Base-by-base conservation (phyloP, 768 basidiomycete genomes). In the Tulasnella sp. region DNA sequence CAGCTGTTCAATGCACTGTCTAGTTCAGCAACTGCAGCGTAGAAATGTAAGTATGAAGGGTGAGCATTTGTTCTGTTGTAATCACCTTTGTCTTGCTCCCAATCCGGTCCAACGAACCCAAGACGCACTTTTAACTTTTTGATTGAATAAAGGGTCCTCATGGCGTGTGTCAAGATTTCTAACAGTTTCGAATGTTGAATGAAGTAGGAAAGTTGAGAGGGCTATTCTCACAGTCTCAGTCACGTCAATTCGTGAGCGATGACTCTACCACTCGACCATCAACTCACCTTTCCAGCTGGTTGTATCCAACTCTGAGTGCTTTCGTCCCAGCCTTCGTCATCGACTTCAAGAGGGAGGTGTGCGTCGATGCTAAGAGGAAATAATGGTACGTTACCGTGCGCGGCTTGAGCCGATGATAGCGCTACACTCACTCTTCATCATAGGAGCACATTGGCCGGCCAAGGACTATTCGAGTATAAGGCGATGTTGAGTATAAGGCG, bases 301-400 rank as follows among this genome's bases (percentile, higher is more conserved):
- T 88, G 87, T 52, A 77, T 72, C 68, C 85, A 87, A 15, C 75
- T 76, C 34, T 75, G 72, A 1, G 75, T 71, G 0, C 79, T 79
- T 63, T 73, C 70, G 17, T 80, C 76, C 89, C 87, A 92, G 66
- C 81, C 90, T 66, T 84, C 83, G 62, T 86, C 84, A 63, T 93
- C 87, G 17, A 90, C 83, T 68, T 90, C 87, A 4, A 82, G 70
- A 1, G 83, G 82, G 11, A 76, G 72, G 54, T 87, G 85, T 4
- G 84, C 72, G 63, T 91, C 87, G 64, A 86, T 82, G 65, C 85
- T 87, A 63, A 43, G 54, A 21, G 29, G 61, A 21, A 27, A 7
- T 5, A 21, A 10, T 21, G 45, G 19, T 48, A 19, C 45, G 45
- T 27, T 38, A 38, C 15, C 7, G 34, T 38, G 15, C 34, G 34